phyloP scores from a whole-genome alignment of 352 stramenopile genomes.

The Globisporangium carolinianum region DNA sequence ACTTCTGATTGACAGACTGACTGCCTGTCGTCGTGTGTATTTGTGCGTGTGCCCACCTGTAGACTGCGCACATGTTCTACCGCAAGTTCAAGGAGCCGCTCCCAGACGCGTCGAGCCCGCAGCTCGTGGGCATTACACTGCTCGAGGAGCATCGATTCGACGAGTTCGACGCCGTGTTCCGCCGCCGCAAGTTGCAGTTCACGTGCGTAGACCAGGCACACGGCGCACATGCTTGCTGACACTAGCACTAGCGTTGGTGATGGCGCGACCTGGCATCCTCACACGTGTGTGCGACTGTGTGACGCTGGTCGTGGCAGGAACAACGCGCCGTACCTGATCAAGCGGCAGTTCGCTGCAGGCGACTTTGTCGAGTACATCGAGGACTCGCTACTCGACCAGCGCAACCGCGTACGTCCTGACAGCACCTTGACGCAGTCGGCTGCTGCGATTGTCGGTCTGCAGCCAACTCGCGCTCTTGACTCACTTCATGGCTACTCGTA shows the following conservation, averaged over 20 bases:
- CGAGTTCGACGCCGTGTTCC: conserved; percentile 55
- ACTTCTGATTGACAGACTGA: not conserved
- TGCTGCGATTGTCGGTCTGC: not conserved
- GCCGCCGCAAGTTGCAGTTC: conserved; percentile 51
- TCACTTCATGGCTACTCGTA: not conserved
- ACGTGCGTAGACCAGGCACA: conserved; percentile 15
- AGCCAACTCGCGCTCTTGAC: not conserved
- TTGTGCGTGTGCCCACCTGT: too few species aligned
- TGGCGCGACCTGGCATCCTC: too few species aligned
- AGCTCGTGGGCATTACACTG: conserved; percentile 33
- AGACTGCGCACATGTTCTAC: conserved; percentile 69
- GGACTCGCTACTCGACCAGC: conserved; percentile 65
- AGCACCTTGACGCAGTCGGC: too few species aligned
- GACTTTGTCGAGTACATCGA: conserved; percentile 77
- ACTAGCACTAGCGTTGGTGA: too few species aligned
- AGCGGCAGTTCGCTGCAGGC: conserved; percentile 52
- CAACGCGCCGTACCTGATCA: conserved; percentile 67
- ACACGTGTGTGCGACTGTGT: too few species aligned
- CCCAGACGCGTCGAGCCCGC: conserved; percentile 41
- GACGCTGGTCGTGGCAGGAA: conserved; percentile 25
- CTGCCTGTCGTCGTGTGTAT: not conserved
- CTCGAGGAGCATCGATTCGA: conserved; percentile 43
- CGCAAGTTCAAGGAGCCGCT: conserved; percentile 77
- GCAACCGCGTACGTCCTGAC: conserved; percentile 49
- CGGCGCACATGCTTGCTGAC: not conserved